Evolutionary conservation across 345 rosid genomes (phyloP).

Genomic region (Lenwebbia sp.): DNA sequence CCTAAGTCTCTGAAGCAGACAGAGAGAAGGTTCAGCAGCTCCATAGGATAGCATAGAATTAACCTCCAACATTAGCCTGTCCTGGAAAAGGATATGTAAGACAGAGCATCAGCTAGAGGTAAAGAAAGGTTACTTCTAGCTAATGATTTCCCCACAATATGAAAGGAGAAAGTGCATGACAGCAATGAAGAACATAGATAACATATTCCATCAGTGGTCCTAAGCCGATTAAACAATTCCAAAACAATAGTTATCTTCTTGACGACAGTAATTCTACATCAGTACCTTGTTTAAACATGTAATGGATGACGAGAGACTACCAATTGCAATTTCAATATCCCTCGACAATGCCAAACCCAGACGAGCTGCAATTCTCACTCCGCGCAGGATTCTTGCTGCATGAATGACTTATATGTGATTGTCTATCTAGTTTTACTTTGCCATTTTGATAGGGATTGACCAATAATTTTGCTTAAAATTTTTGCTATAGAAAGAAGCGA

Average conservation of each 20-base stretch:
- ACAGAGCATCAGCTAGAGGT: constrained; percentile 7
- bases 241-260: not conserved
- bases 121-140: not conserved
- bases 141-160: not conserved
- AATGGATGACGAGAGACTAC: constrained; percentile 43
- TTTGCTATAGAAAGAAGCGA: constrained; percentile 9
- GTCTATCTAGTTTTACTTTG: not conserved
- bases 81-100: constrained; percentile 28
- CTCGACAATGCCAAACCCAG: constrained; percentile 52
- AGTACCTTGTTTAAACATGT: constrained; percentile 53
- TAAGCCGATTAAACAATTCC: not conserved
- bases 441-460: not conserved
- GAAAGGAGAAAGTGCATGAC: not conserved
- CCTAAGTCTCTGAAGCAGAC: constrained; percentile 65
- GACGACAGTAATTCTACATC: not conserved
- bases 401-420: not conserved
- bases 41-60: constrained; percentile 93
- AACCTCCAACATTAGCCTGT: constrained; percentile 74
- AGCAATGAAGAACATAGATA: not conserved
- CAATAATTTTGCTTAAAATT: not conserved
- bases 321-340: constrained; percentile 62
- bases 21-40: constrained; percentile 70
- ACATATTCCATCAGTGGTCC: not conserved
- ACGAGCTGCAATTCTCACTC: constrained; percentile 87
- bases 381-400: constrained; percentile 91